Evolutionary conservation across 1,284 basidiomycete species (phyloP).

Genomic region (Termitomyces sp.): DNA sequence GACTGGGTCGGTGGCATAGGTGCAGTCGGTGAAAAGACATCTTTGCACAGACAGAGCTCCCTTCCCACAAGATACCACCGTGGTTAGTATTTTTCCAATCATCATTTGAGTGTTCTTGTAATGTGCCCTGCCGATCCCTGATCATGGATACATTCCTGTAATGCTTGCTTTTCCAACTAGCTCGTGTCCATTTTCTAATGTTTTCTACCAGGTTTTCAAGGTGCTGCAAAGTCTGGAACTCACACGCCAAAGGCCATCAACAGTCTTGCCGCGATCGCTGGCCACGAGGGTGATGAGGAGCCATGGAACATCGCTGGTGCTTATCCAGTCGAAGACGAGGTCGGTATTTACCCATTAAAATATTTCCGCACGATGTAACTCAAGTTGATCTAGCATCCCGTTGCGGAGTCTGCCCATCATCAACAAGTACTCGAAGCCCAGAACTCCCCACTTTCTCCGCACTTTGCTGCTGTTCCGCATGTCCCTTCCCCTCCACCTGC

Average conservation of each 20-base stretch:
- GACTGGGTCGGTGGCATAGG: slow-evolving; percentile 77
- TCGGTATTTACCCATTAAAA: slow-evolving; percentile 12
- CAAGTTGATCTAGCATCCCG: slow-evolving; percentile 26
- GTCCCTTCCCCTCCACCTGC: slow-evolving; percentile 68
- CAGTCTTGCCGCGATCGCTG: slow-evolving; percentile 74
- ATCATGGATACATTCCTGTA: slow-evolving; percentile 20
- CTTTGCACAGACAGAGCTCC: slow-evolving; percentile 74
- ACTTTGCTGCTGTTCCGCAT: slow-evolving; percentile 42
- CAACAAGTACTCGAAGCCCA: slow-evolving; percentile 46
- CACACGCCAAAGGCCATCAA: slow-evolving; percentile 71
- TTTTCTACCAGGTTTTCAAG: slow-evolving; percentile 30
- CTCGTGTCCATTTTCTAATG: slow-evolving; percentile 18
- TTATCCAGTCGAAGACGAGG: slow-evolving; percentile 54
- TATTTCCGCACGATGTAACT: neutral
- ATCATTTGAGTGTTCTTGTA: slow-evolving; percentile 11
- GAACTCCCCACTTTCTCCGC: slow-evolving; percentile 58
- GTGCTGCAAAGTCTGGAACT: slow-evolving; percentile 50
- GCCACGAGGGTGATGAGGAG: slow-evolving; percentile 80
- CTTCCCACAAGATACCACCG: slow-evolving; percentile 77
- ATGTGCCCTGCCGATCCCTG: slow-evolving; percentile 22
- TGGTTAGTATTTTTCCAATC: slow-evolving; percentile 38
- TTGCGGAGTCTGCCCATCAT: slow-evolving; percentile 28
- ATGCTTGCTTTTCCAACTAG: slow-evolving; percentile 10
- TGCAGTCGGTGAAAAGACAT: slow-evolving; percentile 74
- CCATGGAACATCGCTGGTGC: slow-evolving; percentile 65